phyloP scores from a whole-genome alignment of 2,329 filamentous ascomycete species.

The Paecilomyces sp. region DNA sequence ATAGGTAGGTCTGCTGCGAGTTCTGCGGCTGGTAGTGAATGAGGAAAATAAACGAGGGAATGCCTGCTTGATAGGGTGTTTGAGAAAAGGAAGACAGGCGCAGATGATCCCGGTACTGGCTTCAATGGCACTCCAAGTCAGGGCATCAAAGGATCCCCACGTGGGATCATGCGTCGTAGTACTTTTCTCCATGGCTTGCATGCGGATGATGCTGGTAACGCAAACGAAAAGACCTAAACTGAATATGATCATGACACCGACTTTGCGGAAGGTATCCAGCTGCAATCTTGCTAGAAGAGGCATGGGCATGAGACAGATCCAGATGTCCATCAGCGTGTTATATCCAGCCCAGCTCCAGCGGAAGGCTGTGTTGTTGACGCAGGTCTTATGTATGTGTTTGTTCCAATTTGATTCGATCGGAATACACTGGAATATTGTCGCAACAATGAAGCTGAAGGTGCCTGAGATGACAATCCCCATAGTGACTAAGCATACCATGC shows the following conservation, averaged over 20 bases:
- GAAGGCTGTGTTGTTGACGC: conserved; percentile 43
- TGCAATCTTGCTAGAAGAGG: conserved; percentile 42
- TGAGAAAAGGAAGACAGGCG: conserved; percentile 14
- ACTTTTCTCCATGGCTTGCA: conserved; percentile 15
- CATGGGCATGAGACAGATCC: conserved; percentile 42
- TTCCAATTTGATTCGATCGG: conserved; percentile 44
- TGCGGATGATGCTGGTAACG: conserved; percentile 44
- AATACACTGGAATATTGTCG: conserved; percentile 39
- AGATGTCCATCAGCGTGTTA: conserved; percentile 26
- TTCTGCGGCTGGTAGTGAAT: conserved; percentile 2
- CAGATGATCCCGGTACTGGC: conserved; percentile 15
- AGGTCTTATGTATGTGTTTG: conserved; percentile 42
- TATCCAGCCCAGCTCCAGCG: conserved; percentile 20
- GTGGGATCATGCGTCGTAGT: conserved; percentile 8
- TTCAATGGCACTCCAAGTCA: conserved; percentile 16
- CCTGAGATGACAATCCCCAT: conserved; percentile 6
- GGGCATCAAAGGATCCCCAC: conserved; percentile 10
- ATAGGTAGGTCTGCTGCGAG: conserved; percentile 5
- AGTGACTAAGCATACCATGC: conserved; percentile 7
- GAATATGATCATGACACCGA: conserved; percentile 44
- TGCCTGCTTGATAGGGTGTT: conserved; percentile 11
- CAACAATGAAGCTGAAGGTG: conserved; percentile 7
- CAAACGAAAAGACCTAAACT: conserved; percentile 46
- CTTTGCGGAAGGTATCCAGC: conserved; percentile 38
- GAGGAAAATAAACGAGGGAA: conserved; percentile 13